Conservation (phyloP, 2,329 filamentous ascomycete genomes). For the Elsinoe fawcettii region DNA sequence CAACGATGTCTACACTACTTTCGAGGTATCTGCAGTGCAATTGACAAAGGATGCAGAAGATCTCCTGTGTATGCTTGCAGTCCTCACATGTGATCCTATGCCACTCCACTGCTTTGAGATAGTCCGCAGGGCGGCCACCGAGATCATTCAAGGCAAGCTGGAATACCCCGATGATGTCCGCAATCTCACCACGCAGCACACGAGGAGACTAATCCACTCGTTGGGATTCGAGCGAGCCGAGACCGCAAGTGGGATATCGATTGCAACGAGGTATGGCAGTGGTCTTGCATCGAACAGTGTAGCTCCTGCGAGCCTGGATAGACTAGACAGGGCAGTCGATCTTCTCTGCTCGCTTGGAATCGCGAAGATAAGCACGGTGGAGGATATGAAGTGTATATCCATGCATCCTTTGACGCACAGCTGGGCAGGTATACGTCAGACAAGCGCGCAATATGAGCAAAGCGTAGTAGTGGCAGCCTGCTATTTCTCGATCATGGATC, state of each 20-base stretch:
- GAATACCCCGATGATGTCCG: neutral
- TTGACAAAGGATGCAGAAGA: slow-evolving; percentile 17
- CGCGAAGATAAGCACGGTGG: neutral
- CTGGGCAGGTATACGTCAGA: neutral
- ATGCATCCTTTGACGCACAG: slow-evolving; percentile 15
- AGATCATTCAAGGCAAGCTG: neutral
- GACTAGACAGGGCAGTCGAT: too few relatives aligned
- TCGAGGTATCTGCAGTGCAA: slow-evolving; percentile 29
- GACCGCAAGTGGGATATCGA: too few relatives aligned
- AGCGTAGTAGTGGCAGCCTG: neutral
- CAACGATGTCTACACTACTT: slow-evolving; percentile 31
- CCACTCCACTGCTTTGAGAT: neutral
- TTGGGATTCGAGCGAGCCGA: neutral
- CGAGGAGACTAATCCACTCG: neutral
- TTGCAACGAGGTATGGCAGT: too few relatives aligned
- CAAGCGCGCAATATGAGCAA: neutral
- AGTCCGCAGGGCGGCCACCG: neutral
- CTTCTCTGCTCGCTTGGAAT: slow-evolving; percentile 1
- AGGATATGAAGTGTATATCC: neutral
- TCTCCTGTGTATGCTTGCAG: neutral
- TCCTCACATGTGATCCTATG: neutral
- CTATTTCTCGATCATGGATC: neutral
- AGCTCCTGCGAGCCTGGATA: too few relatives aligned
- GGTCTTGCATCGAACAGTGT: too few relatives aligned
- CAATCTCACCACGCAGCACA: neutral